Percentiles rank a stretch among this genome's conserved stretches.
Conservation (phyloP, 768 basidiomycete genomes). For the Nidularia pulvinata region DNA sequence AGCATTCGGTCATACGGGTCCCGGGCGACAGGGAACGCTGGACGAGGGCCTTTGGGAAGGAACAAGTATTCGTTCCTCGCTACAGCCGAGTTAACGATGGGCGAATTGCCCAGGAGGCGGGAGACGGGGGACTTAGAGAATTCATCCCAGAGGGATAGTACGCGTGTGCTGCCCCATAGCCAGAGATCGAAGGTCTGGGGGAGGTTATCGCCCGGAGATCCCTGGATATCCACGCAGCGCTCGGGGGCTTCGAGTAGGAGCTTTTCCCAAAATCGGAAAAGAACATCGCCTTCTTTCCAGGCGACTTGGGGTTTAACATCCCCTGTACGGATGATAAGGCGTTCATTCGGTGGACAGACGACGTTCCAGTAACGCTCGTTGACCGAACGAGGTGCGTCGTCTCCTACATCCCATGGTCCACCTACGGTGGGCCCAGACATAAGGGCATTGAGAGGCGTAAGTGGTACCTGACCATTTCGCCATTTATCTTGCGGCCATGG, state of each 20-base stretch:
- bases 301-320: conserved; percentile 33
- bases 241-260: conserved; percentile 37
- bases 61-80: conserved; percentile 40
- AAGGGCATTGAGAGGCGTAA: conserved; percentile 31
- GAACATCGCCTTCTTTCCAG: conserved; percentile 24
- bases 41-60: conserved; percentile 22
- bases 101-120: conserved; percentile 36
- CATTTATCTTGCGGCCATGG: conserved; percentile 31
- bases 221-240: conserved; percentile 40
- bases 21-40: conserved; percentile 18
- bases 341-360: conserved; percentile 39
- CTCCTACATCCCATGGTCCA: conserved; percentile 33
- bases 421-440: conserved; percentile 42
- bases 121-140: conserved; percentile 41
- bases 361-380: conserved; percentile 38
- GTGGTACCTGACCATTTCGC: conserved; percentile 17
- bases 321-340: conserved; percentile 32
- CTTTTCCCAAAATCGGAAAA: conserved; percentile 36
- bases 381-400: conserved; percentile 41
- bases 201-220: conserved; percentile 29
- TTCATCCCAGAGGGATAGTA: conserved; percentile 41
- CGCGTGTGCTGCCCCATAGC: conserved; percentile 34
- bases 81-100: conserved; percentile 39
- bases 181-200: conserved; percentile 46
- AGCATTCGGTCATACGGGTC: conserved; percentile 43